Percentiles rank a stretch among this genome's conserved stretches.
phyloP scores from a whole-genome alignment of 192 early-diverging fungal genomes.

The Coemansia sp. region DNA sequence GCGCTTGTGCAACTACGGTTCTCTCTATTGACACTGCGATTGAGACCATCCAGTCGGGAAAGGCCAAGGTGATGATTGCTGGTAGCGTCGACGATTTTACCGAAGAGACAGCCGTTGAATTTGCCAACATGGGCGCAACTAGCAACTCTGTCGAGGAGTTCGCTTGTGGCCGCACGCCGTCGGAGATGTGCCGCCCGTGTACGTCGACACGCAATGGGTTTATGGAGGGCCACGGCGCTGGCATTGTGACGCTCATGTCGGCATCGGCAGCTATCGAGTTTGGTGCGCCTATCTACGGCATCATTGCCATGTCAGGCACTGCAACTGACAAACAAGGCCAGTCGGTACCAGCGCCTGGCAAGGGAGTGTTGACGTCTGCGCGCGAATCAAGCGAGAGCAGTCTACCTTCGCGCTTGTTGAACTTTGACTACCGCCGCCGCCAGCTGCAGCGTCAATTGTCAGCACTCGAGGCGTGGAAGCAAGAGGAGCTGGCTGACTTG shows the following conservation, averaged over 20 bases:
- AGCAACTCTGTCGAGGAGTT: too few relatives aligned
- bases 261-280: conserved; percentile 79
- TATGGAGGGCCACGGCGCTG: too few relatives aligned
- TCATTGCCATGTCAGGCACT: conserved; percentile 54
- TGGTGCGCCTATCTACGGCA: conserved; percentile 78
- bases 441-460: conserved; percentile 59
- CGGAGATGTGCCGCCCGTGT: too few relatives aligned
- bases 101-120: too few relatives aligned
- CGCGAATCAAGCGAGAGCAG: conserved; percentile 51
- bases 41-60: conserved; percentile 53
- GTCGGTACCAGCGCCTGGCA: neutral
- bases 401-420: conserved; percentile 54
- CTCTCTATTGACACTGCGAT: conserved; percentile 79
- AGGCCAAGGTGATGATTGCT: too few relatives aligned
- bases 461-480: neutral
- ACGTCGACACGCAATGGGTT: too few relatives aligned
- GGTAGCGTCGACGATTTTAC: too few relatives aligned
- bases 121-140: too few relatives aligned
- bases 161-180: too few relatives aligned
- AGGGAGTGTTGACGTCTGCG: conserved; percentile 83
- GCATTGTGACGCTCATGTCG: conserved; percentile 45
- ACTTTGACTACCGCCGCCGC: conserved; percentile 25
- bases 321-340: conserved; percentile 91
- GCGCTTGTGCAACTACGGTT: conserved; percentile 88
- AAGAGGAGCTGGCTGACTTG: conserved; percentile 1